Base-by-base conservation (phyloP, 148 eudicot species). In the Silene latifolia region DNA sequence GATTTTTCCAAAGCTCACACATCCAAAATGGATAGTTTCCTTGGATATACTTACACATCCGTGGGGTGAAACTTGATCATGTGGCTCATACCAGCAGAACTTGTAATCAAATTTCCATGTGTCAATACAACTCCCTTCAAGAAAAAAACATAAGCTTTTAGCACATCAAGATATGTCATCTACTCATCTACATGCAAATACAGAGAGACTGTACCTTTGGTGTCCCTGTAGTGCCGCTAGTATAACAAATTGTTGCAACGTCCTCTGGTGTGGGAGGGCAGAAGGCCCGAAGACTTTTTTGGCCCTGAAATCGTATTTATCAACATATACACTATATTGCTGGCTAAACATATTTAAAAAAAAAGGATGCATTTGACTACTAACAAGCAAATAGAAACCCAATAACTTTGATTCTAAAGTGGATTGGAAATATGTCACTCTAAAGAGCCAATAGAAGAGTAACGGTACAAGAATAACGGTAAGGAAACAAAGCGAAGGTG, bases 221-320 rank as follows among this genome's bases (percentile, higher is more conserved):
- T 71, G 93, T 90, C 65, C 98, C 98, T 70, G 98, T 93, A 64
- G 98, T 93, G 80, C 98, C 98, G 84, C 98, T 93, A 20, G 98
- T 93, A 83, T 93, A 93, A 82, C 98, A 93, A 81, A 93, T 85
- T 53, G 98, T 93, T 56, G 98, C 96, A 71, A 88, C 72, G 53
- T 93, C 98, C 44, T 90, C 89, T 59, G 96, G 88, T 75, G 79
- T 81, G 56, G 98, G 96, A 73, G 93, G 93, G 82, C 85, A 80
- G 82, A 89, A 86, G 57, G 96, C 88, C 79, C 82, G 91, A 77
- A 88, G 79, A 74, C 80, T 81, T 47, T 81, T 82, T 23, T 74
- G 83, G 42, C 96, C 98, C 98, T 92, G 77, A 25, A 76, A 82
- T 58, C 44, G 75, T 20, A 70, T 58, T 48, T 42, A 71, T 46